Percentiles rank a stretch among this genome's conserved stretches.
phyloP scores from a whole-genome alignment of 164 flowering plant genomes.

The Akebia trifoliata region DNA sequence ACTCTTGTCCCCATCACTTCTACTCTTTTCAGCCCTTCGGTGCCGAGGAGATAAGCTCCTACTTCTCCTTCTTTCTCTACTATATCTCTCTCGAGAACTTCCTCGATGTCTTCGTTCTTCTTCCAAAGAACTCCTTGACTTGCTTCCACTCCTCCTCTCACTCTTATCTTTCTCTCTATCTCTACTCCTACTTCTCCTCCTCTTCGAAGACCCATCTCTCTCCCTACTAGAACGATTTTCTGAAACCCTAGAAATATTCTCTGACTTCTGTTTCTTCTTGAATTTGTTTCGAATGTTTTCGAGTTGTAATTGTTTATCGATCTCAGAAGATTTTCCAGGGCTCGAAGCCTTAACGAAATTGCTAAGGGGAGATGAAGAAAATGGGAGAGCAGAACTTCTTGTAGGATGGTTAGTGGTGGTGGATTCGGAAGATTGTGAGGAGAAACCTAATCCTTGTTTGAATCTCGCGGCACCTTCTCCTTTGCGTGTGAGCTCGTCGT shows the following conservation, averaged over 20 bases:
- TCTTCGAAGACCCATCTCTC: constrained; percentile 19
- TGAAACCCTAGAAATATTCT: constrained; percentile 30
- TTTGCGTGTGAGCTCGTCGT: constrained; percentile 85
- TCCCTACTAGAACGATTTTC: constrained; percentile 11
- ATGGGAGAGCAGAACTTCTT: constrained; percentile 45
- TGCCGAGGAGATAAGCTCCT: constrained; percentile 28
- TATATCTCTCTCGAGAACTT: constrained; percentile 7
- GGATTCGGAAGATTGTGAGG: constrained; percentile 25
- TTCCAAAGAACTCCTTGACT: constrained; percentile 7
- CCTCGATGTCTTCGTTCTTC: constrained; percentile 9
- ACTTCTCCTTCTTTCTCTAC: constrained; percentile 33
- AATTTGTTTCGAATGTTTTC: constrained; percentile 66
- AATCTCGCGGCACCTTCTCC: constrained; percentile 89
- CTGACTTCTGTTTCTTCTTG: constrained; percentile 33
- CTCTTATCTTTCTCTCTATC: constrained; percentile 16
- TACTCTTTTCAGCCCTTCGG: constrained; percentile 25
- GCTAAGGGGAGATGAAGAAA: constrained; percentile 59
- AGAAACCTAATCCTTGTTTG: constrained; percentile 92
- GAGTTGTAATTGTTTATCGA: constrained; percentile 50
- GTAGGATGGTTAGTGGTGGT: constrained; percentile 17
- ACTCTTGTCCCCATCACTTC: constrained; percentile 15
- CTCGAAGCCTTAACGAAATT: constrained; percentile 75
- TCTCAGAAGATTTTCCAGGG: constrained; percentile 34
- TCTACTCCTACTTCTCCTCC: constrained; percentile 20
- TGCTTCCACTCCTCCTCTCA: constrained; percentile 14